phyloP scores from a whole-genome alignment of 2,329 filamentous ascomycete genomes.

The Trichophyton benhamiae region DNA sequence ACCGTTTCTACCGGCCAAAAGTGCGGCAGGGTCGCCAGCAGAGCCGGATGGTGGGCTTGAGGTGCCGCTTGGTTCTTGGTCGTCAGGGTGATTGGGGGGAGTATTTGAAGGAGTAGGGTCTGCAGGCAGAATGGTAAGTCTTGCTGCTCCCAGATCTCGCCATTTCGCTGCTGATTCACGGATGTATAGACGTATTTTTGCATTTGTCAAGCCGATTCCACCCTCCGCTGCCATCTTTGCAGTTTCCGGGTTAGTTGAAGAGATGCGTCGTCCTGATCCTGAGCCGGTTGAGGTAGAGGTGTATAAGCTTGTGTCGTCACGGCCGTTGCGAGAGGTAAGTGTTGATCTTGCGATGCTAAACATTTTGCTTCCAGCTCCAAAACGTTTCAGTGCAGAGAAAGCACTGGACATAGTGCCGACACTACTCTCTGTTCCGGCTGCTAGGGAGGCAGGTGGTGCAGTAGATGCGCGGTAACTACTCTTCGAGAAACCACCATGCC shows the following conservation, averaged over 20 bases:
- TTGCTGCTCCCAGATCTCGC: conserved; percentile 80
- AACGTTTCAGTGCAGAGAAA: conserved; percentile 62
- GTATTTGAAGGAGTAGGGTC: conserved; percentile 22
- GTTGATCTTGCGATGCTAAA: conserved; percentile 79
- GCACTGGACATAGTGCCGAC: conserved; percentile 65
- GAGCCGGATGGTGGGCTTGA: conserved; percentile 13
- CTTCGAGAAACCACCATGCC: conserved; percentile 35
- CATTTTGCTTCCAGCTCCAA: conserved; percentile 57
- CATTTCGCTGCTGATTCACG: conserved; percentile 66
- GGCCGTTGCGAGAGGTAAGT: conserved; percentile 46
- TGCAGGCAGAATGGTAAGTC: conserved; percentile 62
- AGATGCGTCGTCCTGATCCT: conserved; percentile 20
- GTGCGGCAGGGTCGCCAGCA: conserved; percentile 15
- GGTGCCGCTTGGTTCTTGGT: conserved; percentile 14
- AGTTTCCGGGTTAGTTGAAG: conserved; percentile 33
- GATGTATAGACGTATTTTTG: conserved; percentile 76
- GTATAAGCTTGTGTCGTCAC: conserved; percentile 46
- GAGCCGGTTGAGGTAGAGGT: conserved; percentile 40
- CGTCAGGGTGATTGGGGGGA: conserved; percentile 42
- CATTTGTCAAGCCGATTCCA: conserved; percentile 55
- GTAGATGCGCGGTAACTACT: conserved; percentile 46
- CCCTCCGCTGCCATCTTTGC: conserved; percentile 43
- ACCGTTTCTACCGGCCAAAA: conserved; percentile 10
- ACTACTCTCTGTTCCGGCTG: conserved; percentile 58
- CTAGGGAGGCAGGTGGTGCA: conserved; percentile 43